These are phyloP conservation scores for Xerocomellus dryophilus DNA, from an alignment of 768 basidiomycete species.

Conservation along the genomic window DNA sequence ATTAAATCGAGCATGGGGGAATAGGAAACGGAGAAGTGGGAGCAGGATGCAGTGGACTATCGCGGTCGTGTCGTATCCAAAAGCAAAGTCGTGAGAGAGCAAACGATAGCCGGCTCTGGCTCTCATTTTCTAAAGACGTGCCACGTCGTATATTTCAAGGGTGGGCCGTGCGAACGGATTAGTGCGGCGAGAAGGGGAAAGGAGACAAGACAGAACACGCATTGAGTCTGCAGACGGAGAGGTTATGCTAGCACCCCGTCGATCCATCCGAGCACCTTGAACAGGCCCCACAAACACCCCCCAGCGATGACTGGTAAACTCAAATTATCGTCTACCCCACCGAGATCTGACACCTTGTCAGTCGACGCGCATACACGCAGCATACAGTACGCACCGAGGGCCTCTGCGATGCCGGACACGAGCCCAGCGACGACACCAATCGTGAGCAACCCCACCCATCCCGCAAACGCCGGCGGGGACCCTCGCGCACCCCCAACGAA, in stretches of 20 bases:
- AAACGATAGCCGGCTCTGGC: neutral
- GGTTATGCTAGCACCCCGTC: conserved; percentile 19
- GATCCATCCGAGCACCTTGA: conserved; percentile 41
- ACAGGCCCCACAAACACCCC: conserved; percentile 58
- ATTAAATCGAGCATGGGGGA: neutral
- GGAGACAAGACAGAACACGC: neutral
- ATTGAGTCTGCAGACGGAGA: neutral
- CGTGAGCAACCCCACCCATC: conserved; percentile 46
- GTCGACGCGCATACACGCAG: neutral
- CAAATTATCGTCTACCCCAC: conserved; percentile 83
- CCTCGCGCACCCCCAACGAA: conserved; percentile 10
- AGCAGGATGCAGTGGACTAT: neutral
- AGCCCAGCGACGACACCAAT: conserved; percentile 68
- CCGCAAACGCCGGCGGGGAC: conserved; percentile 19
- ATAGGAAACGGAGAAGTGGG: no score
- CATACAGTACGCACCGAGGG: conserved; percentile 60
- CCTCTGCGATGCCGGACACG: conserved; percentile 84
- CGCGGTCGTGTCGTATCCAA: neutral
- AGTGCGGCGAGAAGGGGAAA: neutral
- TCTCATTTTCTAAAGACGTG: neutral
- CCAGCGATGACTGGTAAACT: conserved; percentile 88
- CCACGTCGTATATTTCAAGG: neutral
- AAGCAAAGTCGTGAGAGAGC: neutral
- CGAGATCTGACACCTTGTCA: conserved; percentile 58
- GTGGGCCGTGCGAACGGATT: neutral